phyloP scores from a whole-genome alignment of 495 filamentous ascomycete genomes.

The Penicillium paxilli region DNA sequence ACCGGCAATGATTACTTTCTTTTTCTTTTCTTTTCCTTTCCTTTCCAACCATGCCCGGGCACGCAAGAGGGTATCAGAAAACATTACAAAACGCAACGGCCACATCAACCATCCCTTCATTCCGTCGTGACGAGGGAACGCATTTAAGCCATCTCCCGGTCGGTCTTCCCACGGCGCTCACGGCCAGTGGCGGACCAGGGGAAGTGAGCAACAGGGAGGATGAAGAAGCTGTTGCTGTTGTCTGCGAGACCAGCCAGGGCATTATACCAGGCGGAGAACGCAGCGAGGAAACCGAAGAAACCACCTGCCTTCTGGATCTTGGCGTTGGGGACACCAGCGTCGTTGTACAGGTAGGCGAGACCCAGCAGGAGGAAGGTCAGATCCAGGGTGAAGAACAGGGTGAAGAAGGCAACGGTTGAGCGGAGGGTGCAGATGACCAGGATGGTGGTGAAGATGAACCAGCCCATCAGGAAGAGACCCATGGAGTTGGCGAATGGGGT shows the following conservation, averaged over 20 bases:
- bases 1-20: too few species aligned
- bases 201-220: constrained; percentile 93
- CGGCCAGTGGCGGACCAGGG: constrained; percentile 92
- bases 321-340: constrained; percentile 40
- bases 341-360: constrained; percentile 63
- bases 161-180: constrained; percentile 51
- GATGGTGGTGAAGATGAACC: constrained; percentile 98
- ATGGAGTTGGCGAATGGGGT: constrained; percentile 64
- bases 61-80: constrained; percentile 40
- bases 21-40: too few species aligned
- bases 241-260: constrained; percentile 94
- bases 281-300: constrained; percentile 82
- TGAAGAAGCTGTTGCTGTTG: constrained; percentile 87
- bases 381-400: constrained; percentile 92
- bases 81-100: constrained; percentile 22
- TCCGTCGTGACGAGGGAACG: not conserved
- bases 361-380: constrained; percentile 88
- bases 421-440: constrained; percentile 85
- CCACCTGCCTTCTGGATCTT: constrained; percentile 76
- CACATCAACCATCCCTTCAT: constrained; percentile 5
- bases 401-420: constrained; percentile 95
- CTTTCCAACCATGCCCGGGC: not conserved
- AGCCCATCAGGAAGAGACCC: constrained; percentile 85
- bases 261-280: constrained; percentile 96
- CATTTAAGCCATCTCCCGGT: constrained; percentile 39